Conservation (phyloP, 1,284 basidiomycete species). For the Leccinum griseonigrum region DNA sequence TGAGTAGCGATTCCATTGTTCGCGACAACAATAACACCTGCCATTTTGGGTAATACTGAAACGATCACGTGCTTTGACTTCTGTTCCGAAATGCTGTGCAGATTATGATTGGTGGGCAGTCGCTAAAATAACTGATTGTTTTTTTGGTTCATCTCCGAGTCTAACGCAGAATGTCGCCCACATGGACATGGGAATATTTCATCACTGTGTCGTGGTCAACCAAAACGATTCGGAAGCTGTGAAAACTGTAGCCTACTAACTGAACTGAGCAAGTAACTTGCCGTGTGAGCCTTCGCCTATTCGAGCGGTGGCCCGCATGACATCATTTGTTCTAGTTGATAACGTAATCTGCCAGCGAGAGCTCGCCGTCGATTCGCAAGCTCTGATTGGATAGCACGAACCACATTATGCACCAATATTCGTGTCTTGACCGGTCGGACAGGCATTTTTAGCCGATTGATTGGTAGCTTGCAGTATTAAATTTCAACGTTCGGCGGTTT, state of each 20-base stretch:
- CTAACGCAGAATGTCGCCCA: not conserved
- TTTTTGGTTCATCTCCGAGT: not conserved
- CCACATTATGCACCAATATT: no score
- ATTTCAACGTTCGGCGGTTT: not conserved
- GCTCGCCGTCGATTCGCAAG: not conserved
- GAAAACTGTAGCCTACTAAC: no score
- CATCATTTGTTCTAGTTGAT: not conserved
- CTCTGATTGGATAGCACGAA: not conserved
- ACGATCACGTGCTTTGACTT: not conserved
- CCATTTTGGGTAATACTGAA: slow-evolving; percentile 14
- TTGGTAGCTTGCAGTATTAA: not conserved
- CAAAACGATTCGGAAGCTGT: not conserved
- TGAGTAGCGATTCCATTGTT: slow-evolving; percentile 27
- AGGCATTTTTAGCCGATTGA: no score
- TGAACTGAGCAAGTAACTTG: no score
- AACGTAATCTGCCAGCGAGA: not conserved
- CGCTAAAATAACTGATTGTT: not conserved
- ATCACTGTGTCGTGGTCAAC: not conserved
- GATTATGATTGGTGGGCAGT: not conserved
- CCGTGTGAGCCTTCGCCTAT: no score
- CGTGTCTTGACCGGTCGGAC: no score
- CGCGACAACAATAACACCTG: slow-evolving; percentile 30
- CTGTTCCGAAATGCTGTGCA: not conserved
- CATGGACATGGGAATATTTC: not conserved
- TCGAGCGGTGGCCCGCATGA: not conserved